Evolutionary conservation across 2,329 filamentous ascomycete species (phyloP), one percentile per base, ranked within the genome.

Genomic region (Penicillium sp.): DNA sequence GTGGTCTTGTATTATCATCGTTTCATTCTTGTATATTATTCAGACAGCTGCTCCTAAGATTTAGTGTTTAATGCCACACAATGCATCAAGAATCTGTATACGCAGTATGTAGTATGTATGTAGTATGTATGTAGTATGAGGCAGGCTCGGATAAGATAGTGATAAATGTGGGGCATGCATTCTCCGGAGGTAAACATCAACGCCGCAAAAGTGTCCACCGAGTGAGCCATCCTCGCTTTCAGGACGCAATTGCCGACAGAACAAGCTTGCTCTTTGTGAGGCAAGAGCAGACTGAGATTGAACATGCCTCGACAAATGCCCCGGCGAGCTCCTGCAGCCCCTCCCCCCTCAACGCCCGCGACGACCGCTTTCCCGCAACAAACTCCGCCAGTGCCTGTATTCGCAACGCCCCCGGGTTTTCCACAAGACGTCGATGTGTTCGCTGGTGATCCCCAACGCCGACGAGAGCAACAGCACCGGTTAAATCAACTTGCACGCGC

Each of bases 281-380:
- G 28, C 28, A 47, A 18, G 3, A 26, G 28, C n/a, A 24, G 24
- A 33, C 12, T 11, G 16, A 4, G 6, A 47, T n/a, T 35, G 6
- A 55, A 28, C 18, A 60, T 60, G 58, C 55, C 55, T 28, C 55
- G 58, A 42, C 58, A 60, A 45, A 30, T 54, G n/a, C 55, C 46
- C 18, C 55, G 55, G 28, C 55, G 58, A 33, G 38, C 55, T 20
- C 58, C 38, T 16, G 40, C 47, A n/a, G 47, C 57, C 40, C 47
- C 55, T 21, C 43, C 49, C n/a, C 46, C 56, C 48, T 42, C 55
- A 49, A 55, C 54, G 40, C 40, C 57, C 18, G 24, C 56, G 23
- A 46, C 47, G 24, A 23, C 45, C 24, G n/a, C 26, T 52, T 26
- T 28, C 46, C 46, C 5, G 23, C 50, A 30, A 30, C 35, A 55